These are phyloP conservation scores for Gossypium schwendimanii DNA, from an alignment of 441 rosid genomes.

Conservation along the genomic window DNA sequence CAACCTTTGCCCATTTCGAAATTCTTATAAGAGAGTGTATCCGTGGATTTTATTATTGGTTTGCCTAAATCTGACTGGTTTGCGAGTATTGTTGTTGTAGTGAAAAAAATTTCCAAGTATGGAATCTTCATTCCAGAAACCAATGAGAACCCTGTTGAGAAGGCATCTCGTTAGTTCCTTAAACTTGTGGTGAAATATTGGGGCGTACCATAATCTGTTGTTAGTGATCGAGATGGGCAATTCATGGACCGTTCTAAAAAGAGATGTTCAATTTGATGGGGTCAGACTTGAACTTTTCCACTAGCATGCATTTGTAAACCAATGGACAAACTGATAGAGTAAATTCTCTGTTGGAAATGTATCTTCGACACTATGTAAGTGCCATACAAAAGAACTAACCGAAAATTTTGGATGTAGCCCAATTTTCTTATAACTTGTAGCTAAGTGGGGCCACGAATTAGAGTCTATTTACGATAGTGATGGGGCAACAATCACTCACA, in stretches of 20 bases:
- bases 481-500: not conserved
- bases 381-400: not conserved
- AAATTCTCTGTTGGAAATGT: no score
- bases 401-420: not conserved
- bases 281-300: no score
- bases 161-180: no score
- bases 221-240: no score
- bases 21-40: not conserved
- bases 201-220: no score
- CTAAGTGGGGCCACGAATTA: not conserved
- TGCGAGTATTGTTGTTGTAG: not conserved
- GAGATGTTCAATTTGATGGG: no score
- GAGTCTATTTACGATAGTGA: not conserved
- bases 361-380: not conserved
- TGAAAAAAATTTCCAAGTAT: not conserved
- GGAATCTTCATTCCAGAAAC: not conserved
- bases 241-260: no score
- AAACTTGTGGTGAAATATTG: no score
- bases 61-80: not conserved
- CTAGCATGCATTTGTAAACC: no score
- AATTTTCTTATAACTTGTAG: not conserved
- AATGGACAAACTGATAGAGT: no score
- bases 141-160: no score
- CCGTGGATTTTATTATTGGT: not conserved
- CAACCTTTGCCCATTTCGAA: not conserved